Conservation (phyloP, 495 filamentous ascomycete genomes). For the Wilcoxina mikolae region DNA sequence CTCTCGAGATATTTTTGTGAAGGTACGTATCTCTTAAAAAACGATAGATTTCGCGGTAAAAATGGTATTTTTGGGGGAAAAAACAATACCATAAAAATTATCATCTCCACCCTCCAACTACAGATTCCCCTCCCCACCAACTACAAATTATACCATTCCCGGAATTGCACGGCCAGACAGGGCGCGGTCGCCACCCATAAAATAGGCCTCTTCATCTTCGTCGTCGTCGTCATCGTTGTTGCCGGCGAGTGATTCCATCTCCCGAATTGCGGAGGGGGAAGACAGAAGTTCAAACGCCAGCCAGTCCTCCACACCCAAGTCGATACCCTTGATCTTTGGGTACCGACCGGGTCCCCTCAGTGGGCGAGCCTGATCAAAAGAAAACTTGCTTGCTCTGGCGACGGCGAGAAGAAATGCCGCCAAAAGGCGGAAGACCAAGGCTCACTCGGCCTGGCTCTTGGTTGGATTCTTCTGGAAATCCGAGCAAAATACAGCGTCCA, state of each 20-base stretch:
- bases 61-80: too few relatives aligned
- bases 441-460: background rate
- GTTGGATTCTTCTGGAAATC: background rate
- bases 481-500: background rate
- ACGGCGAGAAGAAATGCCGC: background rate
- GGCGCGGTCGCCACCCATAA: background rate
- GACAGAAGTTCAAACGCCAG: background rate
- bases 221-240: background rate
- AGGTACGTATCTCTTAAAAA: too few relatives aligned
- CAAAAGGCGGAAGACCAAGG: background rate
- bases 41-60: too few relatives aligned
- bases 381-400: background rate
- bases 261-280: background rate
- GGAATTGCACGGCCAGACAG: background rate
- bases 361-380: too few relatives aligned
- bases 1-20: too few relatives aligned
- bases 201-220: background rate
- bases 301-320: background rate
- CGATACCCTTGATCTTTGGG: background rate
- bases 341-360: background rate
- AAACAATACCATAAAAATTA: too few relatives aligned
- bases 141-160: background rate
- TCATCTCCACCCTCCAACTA: too few relatives aligned
- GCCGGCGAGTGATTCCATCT: background rate
- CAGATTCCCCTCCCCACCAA: too few relatives aligned